phyloP scores from a whole-genome alignment of 2,329 filamentous ascomycete species.

The Beauveria asiatica region DNA sequence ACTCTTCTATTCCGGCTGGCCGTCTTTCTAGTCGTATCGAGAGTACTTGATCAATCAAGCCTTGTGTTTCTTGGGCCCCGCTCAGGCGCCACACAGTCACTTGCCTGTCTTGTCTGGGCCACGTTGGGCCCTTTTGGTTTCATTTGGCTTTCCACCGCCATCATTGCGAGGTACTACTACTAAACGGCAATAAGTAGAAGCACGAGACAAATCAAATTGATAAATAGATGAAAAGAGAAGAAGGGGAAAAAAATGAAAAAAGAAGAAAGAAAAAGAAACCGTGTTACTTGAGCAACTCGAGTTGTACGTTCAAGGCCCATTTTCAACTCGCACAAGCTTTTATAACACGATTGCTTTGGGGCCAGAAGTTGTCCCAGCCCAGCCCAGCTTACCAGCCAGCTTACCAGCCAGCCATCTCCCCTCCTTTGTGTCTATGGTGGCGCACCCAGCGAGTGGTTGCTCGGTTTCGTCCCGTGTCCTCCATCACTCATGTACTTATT shows the following conservation, averaged over 20 bases:
- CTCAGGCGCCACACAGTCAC: conserved; percentile 7
- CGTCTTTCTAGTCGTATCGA: background rate
- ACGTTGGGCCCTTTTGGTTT: conserved; percentile 9
- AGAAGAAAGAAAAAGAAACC: background rate
- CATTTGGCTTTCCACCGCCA: conserved; percentile 4
- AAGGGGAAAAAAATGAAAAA: background rate
- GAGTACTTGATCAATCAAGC: background rate
- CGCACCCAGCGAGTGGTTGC: background rate
- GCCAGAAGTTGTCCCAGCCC: background rate
- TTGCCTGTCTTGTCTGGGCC: conserved; percentile 1
- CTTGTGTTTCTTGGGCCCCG: background rate
- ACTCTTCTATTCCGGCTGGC: background rate
- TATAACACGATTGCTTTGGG: background rate
- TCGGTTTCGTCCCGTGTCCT: conserved; percentile 4
- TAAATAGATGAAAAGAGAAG: too few relatives aligned
- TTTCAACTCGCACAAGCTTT: background rate
- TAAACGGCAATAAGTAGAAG: background rate
- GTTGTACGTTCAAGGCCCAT: background rate
- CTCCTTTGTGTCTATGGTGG: background rate
- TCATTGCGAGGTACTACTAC: background rate
- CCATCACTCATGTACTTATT: background rate
- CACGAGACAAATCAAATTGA: background rate
- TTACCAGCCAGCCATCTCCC: background rate
- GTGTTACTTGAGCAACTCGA: background rate
- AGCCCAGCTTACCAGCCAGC: too few relatives aligned